Conservation (phyloP, 2,329 filamentous ascomycete genomes). For the Emergomyces africanus region DNA sequence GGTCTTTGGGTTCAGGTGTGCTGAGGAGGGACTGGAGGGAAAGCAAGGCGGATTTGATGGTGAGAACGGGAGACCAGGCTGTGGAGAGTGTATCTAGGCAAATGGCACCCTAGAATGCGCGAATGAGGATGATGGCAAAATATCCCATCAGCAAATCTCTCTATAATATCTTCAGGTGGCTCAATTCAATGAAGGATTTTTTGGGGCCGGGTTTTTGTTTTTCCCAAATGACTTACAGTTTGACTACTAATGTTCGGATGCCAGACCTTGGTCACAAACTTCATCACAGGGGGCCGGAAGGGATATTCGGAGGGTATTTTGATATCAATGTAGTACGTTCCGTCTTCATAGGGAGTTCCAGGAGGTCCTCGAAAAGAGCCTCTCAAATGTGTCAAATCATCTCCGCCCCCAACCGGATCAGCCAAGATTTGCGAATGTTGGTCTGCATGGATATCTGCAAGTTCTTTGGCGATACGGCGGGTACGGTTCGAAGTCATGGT, state of each 20-base stretch:
- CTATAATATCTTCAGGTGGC: too few species aligned
- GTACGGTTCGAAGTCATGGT: slow-evolving; percentile 45
- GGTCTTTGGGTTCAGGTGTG: slow-evolving; percentile 88
- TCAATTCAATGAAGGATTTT: too few species aligned
- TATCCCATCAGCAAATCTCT: slow-evolving; percentile 1
- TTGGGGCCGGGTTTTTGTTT: not conserved
- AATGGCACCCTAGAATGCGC: slow-evolving; percentile 62
- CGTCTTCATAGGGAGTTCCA: slow-evolving; percentile 86
- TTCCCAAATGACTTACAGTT: slow-evolving; percentile 51
- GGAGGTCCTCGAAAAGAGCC: slow-evolving; percentile 78
- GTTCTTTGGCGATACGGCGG: slow-evolving; percentile 41
- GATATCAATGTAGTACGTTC: slow-evolving; percentile 71
- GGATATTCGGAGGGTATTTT: slow-evolving; percentile 80
- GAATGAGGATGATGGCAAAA: not conserved
- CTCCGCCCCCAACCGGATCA: slow-evolving; percentile 46
- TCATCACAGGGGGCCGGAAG: slow-evolving; percentile 84
- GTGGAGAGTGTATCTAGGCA: slow-evolving; percentile 84
- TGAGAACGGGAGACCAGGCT: slow-evolving; percentile 92
- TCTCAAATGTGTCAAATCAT: slow-evolving; percentile 67
- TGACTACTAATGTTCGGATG: slow-evolving; percentile 94
- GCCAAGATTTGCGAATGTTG: slow-evolving; percentile 64
- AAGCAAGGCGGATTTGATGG: slow-evolving; percentile 87
- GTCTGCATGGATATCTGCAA: slow-evolving; percentile 45
- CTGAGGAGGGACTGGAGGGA: slow-evolving; percentile 88
- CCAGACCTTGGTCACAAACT: slow-evolving; percentile 88